phyloP scores from a whole-genome alignment of 306 rosid genomes.

The Leucaena leucocephala region DNA sequence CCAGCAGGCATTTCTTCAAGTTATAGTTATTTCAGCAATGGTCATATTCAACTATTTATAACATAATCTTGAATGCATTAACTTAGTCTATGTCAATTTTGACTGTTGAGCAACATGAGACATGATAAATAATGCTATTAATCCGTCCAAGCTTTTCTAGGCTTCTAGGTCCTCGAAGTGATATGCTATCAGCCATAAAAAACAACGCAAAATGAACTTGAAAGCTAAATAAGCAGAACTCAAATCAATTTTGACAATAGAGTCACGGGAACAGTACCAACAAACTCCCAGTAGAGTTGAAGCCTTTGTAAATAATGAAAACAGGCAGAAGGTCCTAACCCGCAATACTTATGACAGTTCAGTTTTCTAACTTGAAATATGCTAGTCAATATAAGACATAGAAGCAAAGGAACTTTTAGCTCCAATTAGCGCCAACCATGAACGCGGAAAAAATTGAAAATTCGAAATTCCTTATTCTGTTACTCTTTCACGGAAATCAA shows the following conservation, averaged over 20 bases:
- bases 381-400: neutral
- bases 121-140: neutral
- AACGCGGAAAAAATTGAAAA: neutral
- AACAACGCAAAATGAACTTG: conserved; percentile 1
- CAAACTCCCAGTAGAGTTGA: neutral
- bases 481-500: neutral
- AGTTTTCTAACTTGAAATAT: neutral
- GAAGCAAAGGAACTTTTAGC: neutral
- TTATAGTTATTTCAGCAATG: conserved; percentile 17
- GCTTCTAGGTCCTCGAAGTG: conserved; percentile 10
- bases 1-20: neutral
- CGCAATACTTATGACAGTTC: neutral
- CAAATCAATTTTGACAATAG: conserved; percentile 17
- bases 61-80: conserved; percentile 1
- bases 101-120: neutral
- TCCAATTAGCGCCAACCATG: neutral
- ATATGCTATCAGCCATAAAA: neutral
- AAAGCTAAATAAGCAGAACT: neutral
- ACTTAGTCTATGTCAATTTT: conserved; percentile 4
- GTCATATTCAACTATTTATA: conserved; percentile 13
- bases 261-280: conserved; percentile 4
- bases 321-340: neutral
- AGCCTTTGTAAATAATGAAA: neutral
- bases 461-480: neutral
- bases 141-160: conserved; percentile 7